Evolutionary conservation across 495 filamentous ascomycete species (phyloP).

Genomic region (Tuber calosporum): DNA sequence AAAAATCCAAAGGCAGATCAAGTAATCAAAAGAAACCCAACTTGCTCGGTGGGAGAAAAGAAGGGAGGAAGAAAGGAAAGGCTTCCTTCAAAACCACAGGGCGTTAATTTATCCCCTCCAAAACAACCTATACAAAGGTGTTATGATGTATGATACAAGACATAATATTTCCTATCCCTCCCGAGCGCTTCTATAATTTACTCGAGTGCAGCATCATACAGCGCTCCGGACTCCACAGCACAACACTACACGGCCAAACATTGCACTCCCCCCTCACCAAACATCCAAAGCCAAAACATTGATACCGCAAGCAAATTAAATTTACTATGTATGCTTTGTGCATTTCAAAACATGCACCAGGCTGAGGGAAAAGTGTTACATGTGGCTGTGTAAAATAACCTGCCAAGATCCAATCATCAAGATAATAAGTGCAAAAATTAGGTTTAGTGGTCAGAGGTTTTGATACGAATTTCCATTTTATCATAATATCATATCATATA

Average conservation of each 20-base stretch:
- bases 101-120: background rate
- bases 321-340: too few relatives aligned
- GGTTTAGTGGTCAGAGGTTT: too few relatives aligned
- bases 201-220: too few relatives aligned
- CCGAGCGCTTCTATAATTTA: background rate
- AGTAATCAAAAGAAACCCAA: background rate
- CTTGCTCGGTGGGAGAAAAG: background rate
- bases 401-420: too few relatives aligned
- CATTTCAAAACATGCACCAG: too few relatives aligned
- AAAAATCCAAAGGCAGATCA: background rate
- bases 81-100: background rate
- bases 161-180: background rate
- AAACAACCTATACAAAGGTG: background rate
- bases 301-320: background rate
- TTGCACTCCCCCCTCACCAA: background rate
- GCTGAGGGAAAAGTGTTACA: too few relatives aligned
- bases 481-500: too few relatives aligned
- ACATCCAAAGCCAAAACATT: background rate
- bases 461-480: too few relatives aligned
- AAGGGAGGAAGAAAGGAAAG: background rate
- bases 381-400: too few relatives aligned
- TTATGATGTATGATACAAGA: background rate
- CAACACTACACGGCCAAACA: background rate
- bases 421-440: too few relatives aligned
- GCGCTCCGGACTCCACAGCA: too few relatives aligned